Percentiles rank a stretch among this genome's conserved stretches.
Evolutionary conservation across 1,284 basidiomycete species (phyloP).

Genomic region (Trichosporon sp.): DNA sequence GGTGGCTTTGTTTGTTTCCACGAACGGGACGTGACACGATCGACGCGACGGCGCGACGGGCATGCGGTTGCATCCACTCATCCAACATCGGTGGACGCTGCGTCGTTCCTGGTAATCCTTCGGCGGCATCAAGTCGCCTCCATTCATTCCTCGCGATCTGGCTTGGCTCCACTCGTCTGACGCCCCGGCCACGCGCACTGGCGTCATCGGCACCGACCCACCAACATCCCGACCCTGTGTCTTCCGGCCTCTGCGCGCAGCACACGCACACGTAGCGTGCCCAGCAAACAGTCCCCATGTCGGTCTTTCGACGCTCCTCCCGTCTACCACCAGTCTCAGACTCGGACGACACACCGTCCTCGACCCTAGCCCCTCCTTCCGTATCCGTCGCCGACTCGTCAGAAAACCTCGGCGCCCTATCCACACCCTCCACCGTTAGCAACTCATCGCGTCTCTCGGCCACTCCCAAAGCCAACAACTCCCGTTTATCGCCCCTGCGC

Average conservation of each 20-base stretch:
- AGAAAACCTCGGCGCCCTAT: background rate
- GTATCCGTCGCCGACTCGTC: background rate
- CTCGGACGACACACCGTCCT: constrained; percentile 2
- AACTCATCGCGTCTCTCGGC: background rate
- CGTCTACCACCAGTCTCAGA: constrained; percentile 1
- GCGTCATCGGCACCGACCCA: constrained; percentile 15
- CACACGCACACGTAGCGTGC: background rate
- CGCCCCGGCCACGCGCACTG: background rate
- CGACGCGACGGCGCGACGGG: too few species aligned
- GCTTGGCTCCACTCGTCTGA: background rate
- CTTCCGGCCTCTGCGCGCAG: background rate
- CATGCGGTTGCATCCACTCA: too few species aligned
- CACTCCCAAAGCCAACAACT: background rate
- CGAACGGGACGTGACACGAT: background rate
- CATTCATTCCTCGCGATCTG: background rate
- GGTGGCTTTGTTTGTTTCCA: background rate
- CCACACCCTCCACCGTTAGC: background rate
- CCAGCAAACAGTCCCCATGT: background rate
- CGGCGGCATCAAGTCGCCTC: background rate
- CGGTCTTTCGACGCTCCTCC: constrained; percentile 9
- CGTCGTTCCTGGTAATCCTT: constrained; percentile 1
- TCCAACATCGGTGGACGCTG: background rate
- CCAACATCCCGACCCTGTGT: background rate
- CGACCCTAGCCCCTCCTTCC: background rate
- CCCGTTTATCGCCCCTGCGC: background rate